These are phyloP conservation scores for Patellifolia procumbens DNA, from an alignment of 179 eudicot genomes.

Conservation along the genomic window DNA sequence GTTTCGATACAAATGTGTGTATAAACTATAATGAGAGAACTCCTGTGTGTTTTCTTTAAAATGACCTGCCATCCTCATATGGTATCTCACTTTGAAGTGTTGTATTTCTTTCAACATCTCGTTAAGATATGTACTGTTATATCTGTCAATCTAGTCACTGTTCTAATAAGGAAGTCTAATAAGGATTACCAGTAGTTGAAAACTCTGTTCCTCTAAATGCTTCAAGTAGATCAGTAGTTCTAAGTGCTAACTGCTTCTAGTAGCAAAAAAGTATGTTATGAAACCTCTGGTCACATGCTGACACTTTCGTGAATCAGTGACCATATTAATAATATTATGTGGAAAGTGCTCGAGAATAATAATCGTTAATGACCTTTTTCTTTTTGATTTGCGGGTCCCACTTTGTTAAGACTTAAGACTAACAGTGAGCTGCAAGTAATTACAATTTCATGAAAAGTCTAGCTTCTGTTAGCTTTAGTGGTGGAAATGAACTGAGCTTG, in stretches of 20 bases:
- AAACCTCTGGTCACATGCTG: background rate
- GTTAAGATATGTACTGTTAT: background rate
- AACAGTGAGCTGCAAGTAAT: background rate
- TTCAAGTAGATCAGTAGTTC: background rate
- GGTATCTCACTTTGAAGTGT: background rate
- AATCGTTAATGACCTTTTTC: background rate
- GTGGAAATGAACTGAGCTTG: background rate
- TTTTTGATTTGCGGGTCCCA: no score
- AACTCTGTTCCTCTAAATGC: background rate
- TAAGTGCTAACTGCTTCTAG: background rate
- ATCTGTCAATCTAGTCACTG: background rate
- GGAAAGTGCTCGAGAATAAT: background rate
- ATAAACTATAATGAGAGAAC: background rate
- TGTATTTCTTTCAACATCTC: background rate
- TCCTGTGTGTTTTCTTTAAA: background rate
- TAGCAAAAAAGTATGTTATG: background rate
- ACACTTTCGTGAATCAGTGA: background rate
- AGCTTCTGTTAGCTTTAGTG: background rate
- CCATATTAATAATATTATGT: background rate
- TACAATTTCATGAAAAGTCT: background rate
- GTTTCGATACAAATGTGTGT: background rate
- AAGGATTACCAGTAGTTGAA: background rate
- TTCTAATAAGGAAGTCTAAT: background rate
- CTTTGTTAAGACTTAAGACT: no score
- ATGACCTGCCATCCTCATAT: background rate